phyloP scores from a whole-genome alignment of 2,329 filamentous ascomycete genomes.

The Diaporthe velutina region DNA sequence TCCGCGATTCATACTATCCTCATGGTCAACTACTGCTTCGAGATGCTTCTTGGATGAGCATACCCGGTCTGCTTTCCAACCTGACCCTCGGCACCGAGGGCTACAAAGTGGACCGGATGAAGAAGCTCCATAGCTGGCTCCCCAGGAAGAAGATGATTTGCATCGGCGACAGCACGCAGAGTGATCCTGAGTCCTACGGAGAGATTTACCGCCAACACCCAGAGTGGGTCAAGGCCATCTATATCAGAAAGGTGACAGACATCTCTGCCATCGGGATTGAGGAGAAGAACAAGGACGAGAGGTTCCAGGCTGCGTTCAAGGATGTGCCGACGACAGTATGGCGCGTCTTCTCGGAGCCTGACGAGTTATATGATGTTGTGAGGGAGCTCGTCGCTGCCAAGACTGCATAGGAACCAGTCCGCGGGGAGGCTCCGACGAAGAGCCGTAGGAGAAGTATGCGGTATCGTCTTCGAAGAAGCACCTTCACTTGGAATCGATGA shows the following conservation, averaged over 20 bases:
- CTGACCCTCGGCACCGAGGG: slow-evolving; percentile 85
- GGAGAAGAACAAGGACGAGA: slow-evolving; percentile 77
- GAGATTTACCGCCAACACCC: slow-evolving; percentile 78
- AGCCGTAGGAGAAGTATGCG: background rate
- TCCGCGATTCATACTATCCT: slow-evolving; percentile 79
- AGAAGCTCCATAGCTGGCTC: slow-evolving; percentile 83
- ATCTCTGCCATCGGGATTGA: slow-evolving; percentile 77
- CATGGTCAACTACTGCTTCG: slow-evolving; percentile 86
- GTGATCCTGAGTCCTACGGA: slow-evolving; percentile 90
- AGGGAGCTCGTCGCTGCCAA: slow-evolving; percentile 45
- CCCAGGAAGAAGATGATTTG: slow-evolving; percentile 84
- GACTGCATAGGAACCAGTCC: background rate
- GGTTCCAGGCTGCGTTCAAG: slow-evolving; percentile 88
- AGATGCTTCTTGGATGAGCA: slow-evolving; percentile 87
- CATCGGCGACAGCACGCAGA: slow-evolving; percentile 92
- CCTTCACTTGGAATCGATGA: background rate
- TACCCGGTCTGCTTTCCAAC: slow-evolving; percentile 82
- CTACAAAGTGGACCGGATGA: slow-evolving; percentile 87
- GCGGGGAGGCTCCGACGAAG: background rate
- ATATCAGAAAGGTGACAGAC: slow-evolving; percentile 86
- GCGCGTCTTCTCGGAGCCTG: slow-evolving; percentile 85
- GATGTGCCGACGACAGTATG: slow-evolving; percentile 78
- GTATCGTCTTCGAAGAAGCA: slow-evolving; percentile 5
- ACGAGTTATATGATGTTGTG: slow-evolving; percentile 68
- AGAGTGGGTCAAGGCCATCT: slow-evolving; percentile 85